Conservation (phyloP, 2,329 filamentous ascomycete genomes). For the Penicillium corylophilum region DNA sequence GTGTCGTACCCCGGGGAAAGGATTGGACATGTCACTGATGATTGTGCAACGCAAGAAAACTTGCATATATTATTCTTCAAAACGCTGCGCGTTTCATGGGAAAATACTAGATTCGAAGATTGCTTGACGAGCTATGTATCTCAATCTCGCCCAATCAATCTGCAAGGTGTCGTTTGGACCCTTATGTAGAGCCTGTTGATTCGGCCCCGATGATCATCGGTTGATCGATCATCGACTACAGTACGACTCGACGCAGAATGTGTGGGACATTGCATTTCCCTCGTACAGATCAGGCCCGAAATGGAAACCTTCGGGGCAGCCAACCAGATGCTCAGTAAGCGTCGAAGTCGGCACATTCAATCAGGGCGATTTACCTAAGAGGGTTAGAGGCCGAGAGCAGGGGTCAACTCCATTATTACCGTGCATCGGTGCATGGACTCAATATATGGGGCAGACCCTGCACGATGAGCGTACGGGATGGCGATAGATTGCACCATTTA, state of each 20-base stretch:
- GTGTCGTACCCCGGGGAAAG: neutral
- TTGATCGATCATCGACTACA: neutral
- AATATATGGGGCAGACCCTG: neutral
- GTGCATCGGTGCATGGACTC: neutral
- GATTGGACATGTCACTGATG: neutral
- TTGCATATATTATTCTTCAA: neutral
- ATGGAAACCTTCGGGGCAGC: neutral
- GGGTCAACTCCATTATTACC: neutral
- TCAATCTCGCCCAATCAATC: neutral
- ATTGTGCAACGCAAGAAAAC: neutral
- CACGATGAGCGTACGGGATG: slow-evolving; percentile 1
- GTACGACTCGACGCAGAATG: neutral
- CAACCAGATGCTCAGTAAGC: neutral
- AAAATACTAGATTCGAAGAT: neutral
- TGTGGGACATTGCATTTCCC: neutral
- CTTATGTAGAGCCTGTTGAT: neutral
- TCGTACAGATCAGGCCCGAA: neutral
- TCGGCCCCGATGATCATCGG: neutral
- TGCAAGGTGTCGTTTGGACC: neutral
- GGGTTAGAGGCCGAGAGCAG: neutral
- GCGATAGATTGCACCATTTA: slow-evolving; percentile 13
- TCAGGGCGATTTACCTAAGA: too few relatives aligned
- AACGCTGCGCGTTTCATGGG: neutral
- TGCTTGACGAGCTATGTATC: neutral
- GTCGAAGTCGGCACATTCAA: neutral